phyloP scores from a whole-genome alignment of 768 basidiomycete genomes.

The Candolleomyces eurysporus region DNA sequence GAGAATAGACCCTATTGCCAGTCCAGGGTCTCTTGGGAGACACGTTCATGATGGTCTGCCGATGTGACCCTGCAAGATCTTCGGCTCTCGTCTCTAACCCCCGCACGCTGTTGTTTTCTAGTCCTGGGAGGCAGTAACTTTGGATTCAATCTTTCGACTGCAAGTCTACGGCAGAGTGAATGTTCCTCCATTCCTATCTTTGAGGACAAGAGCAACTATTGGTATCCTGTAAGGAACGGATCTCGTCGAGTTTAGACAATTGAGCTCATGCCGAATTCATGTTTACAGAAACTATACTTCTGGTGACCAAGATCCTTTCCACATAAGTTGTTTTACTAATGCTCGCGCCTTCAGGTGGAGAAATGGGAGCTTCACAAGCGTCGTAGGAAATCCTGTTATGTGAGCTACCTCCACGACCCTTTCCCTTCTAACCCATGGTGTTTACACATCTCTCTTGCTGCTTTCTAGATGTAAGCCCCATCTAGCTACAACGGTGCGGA shows the following conservation, averaged over 20 bases:
- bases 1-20: conserved; percentile 37
- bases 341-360: conserved; percentile 22
- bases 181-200: conserved; percentile 37
- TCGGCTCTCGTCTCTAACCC: neutral
- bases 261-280: conserved; percentile 9
- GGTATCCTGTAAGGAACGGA: conserved; percentile 19
- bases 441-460: too few relatives aligned
- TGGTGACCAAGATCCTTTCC: conserved; percentile 18
- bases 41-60: conserved; percentile 32
- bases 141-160: conserved; percentile 26
- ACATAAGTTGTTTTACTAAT: neutral
- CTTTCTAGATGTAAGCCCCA: neutral
- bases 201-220: conserved; percentile 37
- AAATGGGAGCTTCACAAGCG: conserved; percentile 36
- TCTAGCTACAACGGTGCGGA: too few relatives aligned
- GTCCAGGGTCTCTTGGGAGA: conserved; percentile 27
- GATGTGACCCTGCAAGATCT: neutral
- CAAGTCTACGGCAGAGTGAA: conserved; percentile 27
- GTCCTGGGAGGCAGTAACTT: conserved; percentile 40
- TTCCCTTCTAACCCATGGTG: too few relatives aligned
- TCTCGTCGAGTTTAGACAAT: neutral
- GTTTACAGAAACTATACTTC: conserved; percentile 25
- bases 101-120: conserved; percentile 9
- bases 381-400: conserved; percentile 36
- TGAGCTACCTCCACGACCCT: conserved; percentile 6